phyloP scores from a whole-genome alignment of 2,329 filamentous ascomycete species.

The Colletotrichum eleusines region DNA sequence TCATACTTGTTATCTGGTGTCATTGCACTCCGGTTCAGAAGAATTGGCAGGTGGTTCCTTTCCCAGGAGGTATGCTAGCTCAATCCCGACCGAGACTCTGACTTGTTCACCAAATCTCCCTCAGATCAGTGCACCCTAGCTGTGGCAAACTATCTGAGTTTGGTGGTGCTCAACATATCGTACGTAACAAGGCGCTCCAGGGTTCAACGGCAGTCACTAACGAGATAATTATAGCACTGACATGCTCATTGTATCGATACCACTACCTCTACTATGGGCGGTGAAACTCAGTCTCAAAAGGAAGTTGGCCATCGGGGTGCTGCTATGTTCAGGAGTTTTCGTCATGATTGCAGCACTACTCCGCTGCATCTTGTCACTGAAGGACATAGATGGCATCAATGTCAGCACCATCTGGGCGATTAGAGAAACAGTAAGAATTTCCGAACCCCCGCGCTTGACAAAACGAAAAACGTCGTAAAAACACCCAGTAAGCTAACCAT shows the following conservation, averaged over 20 bases:
- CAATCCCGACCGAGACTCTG: fast-evolving
- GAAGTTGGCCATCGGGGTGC: slow-evolving; percentile 54
- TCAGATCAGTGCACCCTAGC: slow-evolving; percentile 51
- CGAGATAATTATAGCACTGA: slow-evolving; percentile 51
- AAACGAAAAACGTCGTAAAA: too few relatives aligned
- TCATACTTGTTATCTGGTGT: slow-evolving; percentile 51
- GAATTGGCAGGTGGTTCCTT: slow-evolving; percentile 56
- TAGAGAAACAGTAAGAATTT: slow-evolving; percentile 53
- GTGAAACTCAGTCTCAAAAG: slow-evolving; percentile 53
- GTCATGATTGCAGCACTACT: slow-evolving; percentile 57
- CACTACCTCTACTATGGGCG: slow-evolving; percentile 55
- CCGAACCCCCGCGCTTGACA: neutral
- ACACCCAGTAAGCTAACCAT: neutral
- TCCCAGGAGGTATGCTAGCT: slow-evolving; percentile 52
- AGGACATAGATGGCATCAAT: slow-evolving; percentile 53
- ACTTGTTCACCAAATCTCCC: neutral
- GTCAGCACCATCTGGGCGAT: slow-evolving; percentile 57
- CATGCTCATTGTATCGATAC: slow-evolving; percentile 54
- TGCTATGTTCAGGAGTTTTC: slow-evolving; percentile 59
- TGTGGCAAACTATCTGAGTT: slow-evolving; percentile 52
- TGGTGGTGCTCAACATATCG: slow-evolving; percentile 54
- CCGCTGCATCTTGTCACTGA: slow-evolving; percentile 55
- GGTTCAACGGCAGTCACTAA: neutral
- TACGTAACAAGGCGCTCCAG: slow-evolving; percentile 40
- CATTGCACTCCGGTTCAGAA: slow-evolving; percentile 54